These are phyloP conservation scores for Rhinocladiella similis DNA, from an alignment of 2,329 filamentous ascomycete genomes.

Conservation along the genomic window DNA sequence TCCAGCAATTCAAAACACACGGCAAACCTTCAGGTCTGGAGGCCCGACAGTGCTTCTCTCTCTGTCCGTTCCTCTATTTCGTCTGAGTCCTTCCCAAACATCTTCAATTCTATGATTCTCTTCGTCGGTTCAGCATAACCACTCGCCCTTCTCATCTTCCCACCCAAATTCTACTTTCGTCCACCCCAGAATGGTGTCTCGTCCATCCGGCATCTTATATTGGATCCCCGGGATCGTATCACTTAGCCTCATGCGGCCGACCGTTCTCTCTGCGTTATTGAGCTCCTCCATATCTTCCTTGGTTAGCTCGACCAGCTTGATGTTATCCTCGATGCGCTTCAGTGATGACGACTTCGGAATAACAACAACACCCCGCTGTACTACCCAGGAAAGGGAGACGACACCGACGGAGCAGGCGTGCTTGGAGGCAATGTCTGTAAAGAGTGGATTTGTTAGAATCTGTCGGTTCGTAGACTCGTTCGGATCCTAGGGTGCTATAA, in stretches of 20 bases:
- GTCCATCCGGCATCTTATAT: slow-evolving; percentile 28
- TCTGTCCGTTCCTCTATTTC: no score
- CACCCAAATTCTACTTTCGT: slow-evolving; percentile 32
- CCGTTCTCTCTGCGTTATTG: slow-evolving; percentile 31
- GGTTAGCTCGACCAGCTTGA: slow-evolving; percentile 32
- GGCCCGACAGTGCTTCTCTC: no score
- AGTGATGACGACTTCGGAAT: slow-evolving; percentile 51
- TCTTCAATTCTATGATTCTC: not conserved
- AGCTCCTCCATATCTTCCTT: slow-evolving; percentile 32
- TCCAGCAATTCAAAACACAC: no score
- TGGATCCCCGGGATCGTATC: slow-evolving; percentile 16
- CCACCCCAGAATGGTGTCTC: slow-evolving; percentile 28
- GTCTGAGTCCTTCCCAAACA: no score
- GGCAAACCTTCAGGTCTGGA: no score
- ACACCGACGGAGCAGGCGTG: slow-evolving; percentile 31
- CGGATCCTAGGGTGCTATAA: slow-evolving; percentile 3
- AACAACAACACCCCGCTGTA: slow-evolving; percentile 46
- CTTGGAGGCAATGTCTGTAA: slow-evolving; percentile 29
- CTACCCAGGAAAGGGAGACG: slow-evolving; percentile 46
- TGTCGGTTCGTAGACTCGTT: slow-evolving; percentile 4
- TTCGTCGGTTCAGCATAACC: slow-evolving; percentile 21
- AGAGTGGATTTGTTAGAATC: slow-evolving; percentile 24
- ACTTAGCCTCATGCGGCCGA: slow-evolving; percentile 27
- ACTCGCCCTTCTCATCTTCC: slow-evolving; percentile 34
- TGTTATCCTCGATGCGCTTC: slow-evolving; percentile 45